Percentiles rank a stretch among this genome's conserved stretches.
Conservation (phyloP, 768 basidiomycete genomes). For the Cystofilobasidium macerans region DNA sequence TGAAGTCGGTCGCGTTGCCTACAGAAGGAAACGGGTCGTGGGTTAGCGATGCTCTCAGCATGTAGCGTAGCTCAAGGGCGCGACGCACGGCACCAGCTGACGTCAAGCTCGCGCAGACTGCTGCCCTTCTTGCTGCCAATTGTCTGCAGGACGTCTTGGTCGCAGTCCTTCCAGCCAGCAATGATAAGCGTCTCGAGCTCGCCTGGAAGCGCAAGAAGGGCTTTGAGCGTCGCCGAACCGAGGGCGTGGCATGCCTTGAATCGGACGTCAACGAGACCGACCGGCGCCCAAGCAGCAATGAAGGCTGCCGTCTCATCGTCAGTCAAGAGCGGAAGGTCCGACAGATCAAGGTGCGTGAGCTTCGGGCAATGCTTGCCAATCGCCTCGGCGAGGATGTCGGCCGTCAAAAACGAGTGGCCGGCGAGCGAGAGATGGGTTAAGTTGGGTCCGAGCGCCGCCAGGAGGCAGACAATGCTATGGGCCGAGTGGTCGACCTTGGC, state of each 20-base stretch:
- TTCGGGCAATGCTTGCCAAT: not conserved
- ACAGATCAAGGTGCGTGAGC: constrained; percentile 50
- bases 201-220: constrained; percentile 61
- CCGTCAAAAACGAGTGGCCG: constrained; percentile 50
- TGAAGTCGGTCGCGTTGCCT: constrained; percentile 57
- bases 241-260: constrained; percentile 58
- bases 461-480: constrained; percentile 47
- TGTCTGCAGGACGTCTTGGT: constrained; percentile 43
- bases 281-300: constrained; percentile 16
- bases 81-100: constrained; percentile 67
- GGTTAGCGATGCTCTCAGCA: too few relatives aligned
- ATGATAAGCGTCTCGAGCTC: constrained; percentile 53
- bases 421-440: constrained; percentile 61
- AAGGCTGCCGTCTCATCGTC: constrained; percentile 45
- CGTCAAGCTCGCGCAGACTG: constrained; percentile 53
- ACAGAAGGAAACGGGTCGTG: not conserved
- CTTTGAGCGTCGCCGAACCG: constrained; percentile 47
- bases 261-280: constrained; percentile 45
- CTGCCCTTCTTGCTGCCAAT: constrained; percentile 35
- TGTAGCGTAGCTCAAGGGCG: too few relatives aligned
- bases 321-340: constrained; percentile 52
- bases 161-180: constrained; percentile 62
- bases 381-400: constrained; percentile 22
- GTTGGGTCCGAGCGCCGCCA: constrained; percentile 48
- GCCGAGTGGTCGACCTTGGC: not conserved